These are phyloP conservation scores for Skeletonema grethae DNA, from an alignment of 108 stramenopile species.

Conservation along the genomic window DNA sequence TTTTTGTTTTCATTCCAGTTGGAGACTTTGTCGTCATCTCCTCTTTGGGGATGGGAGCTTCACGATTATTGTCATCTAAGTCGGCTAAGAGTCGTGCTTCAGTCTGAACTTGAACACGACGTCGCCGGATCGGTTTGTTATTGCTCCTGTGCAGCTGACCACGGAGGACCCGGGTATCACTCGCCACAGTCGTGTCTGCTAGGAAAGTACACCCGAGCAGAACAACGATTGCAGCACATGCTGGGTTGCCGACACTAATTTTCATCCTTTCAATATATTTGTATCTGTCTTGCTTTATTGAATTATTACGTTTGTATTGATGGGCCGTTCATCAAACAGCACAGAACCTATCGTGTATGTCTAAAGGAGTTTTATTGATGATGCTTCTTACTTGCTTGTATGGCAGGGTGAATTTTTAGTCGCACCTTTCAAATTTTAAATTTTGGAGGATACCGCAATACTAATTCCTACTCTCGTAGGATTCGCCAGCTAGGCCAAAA, in stretches of 20 bases:
- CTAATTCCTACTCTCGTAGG: background rate
- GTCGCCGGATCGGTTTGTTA: background rate
- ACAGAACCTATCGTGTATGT: no score
- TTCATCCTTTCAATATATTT: background rate
- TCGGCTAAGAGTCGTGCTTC: background rate
- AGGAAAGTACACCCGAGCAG: background rate
- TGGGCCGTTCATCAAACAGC: no score
- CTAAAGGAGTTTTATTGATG: no score
- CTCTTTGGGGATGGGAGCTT: no score
- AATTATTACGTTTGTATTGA: background rate
- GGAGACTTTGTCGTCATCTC: background rate
- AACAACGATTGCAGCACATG: background rate
- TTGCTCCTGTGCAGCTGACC: conserved; percentile 1
- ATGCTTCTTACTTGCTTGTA: background rate
- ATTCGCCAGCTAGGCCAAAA: no score
- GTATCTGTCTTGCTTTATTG: background rate
- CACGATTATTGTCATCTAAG: no score
- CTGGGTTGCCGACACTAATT: background rate
- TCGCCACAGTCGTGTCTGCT: background rate
- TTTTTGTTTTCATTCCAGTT: background rate
- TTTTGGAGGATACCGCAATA: background rate
- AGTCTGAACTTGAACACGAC: background rate
- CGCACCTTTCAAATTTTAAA: background rate
- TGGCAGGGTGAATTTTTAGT: conserved; percentile 5
- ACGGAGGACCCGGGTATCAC: background rate